Evolutionary conservation across 139 green algal genomes (phyloP), one percentile per base, ranked within the genome.

Genomic region (Chlamydomonas applanata): DNA sequence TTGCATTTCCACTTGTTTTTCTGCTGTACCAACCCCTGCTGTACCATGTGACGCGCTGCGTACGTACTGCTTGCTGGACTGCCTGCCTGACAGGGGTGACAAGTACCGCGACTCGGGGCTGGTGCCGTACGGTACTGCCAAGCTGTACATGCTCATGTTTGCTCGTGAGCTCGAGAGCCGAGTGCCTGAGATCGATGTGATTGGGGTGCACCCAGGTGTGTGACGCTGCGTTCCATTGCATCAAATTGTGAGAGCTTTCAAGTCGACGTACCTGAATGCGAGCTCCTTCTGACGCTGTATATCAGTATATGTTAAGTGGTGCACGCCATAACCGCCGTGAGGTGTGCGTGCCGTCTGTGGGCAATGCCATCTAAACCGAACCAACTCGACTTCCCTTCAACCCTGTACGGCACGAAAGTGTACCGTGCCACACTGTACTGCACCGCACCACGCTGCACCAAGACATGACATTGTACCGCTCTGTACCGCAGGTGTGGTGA

Each of bases 91-190:
- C 45, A 62, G 73, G 69, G 75, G 75, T 20, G 46, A 67, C n/a
- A 67, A 76, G 45, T 81, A 76, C 69, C 66, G 46, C 16, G 69
- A 81, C 75, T 72, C 56, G 30, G 75, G 75, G n/a, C 59, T 82
- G 69, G 3, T 27, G 7, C 32, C 70, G n/a, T 82, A 82, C 53
- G 76, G 52, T 34, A 40, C 2, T 35, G 25, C 52, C 61, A 82
- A 82, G 76, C 53, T 77, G 52, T 70, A 45, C 46, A 53, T 59
- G 27, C 61, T 82, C n/a, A 77, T 82, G 69, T 77, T 77, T 27
- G 49, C 20, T 0, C 45, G 70, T 1, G 76, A 82, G 62, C 69
- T 82, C 69, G 49, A 54, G 64, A 27, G 34, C 2, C 53, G 74
- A 22, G 46, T 79, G 64, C 27, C 45, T 22, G 33, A 73, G 65